Percentiles rank a stretch among this genome's conserved stretches.
These are phyloP conservation scores for Macrolepiota fuliginosa DNA, from an alignment of 768 basidiomycete species.

Conservation along the genomic window DNA sequence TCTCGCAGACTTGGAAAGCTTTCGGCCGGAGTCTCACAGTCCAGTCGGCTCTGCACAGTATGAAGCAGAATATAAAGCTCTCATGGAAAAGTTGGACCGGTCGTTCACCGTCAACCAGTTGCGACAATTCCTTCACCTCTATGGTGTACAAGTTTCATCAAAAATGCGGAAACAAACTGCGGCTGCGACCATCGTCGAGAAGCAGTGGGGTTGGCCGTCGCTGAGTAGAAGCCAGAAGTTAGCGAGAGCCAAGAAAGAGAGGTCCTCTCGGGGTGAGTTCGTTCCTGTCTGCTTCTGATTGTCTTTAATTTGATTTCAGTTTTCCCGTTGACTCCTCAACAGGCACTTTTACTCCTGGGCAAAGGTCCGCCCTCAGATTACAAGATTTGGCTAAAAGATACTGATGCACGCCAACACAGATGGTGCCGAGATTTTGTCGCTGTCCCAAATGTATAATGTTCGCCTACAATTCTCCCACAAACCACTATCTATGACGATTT, in stretches of 20 bases:
- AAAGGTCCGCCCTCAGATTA: constrained; percentile 44
- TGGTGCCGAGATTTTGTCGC: constrained; percentile 55
- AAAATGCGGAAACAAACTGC: constrained; percentile 35
- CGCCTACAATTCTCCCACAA: constrained; percentile 55
- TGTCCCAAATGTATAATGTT: constrained; percentile 60
- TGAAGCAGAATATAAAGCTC: constrained; percentile 46
- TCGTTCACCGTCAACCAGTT: constrained; percentile 68
- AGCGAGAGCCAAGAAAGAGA: constrained; percentile 48
- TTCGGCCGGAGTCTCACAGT: constrained; percentile 33
- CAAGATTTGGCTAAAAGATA: constrained; percentile 9
- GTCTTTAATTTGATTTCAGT: constrained; percentile 31
- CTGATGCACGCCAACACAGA: constrained; percentile 37
- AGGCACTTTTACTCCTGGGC: constrained; percentile 71
- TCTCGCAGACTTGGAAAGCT: constrained; percentile 60
- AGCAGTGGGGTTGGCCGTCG: constrained; percentile 69
- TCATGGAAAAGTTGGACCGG: constrained; percentile 51
- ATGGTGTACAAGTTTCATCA: constrained; percentile 34
- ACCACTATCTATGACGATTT: constrained; percentile 57
- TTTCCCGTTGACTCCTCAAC: constrained; percentile 52
- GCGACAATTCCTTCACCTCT: constrained; percentile 47
- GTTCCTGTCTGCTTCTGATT: constrained; percentile 6
- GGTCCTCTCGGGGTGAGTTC: constrained; percentile 42
- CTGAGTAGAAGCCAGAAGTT: constrained; percentile 49
- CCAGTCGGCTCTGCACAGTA: constrained; percentile 38
- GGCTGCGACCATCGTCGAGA: constrained; percentile 55